Conservation (phyloP, 176 grass and related monocot genomes). For the Elymus sibiricus region DNA sequence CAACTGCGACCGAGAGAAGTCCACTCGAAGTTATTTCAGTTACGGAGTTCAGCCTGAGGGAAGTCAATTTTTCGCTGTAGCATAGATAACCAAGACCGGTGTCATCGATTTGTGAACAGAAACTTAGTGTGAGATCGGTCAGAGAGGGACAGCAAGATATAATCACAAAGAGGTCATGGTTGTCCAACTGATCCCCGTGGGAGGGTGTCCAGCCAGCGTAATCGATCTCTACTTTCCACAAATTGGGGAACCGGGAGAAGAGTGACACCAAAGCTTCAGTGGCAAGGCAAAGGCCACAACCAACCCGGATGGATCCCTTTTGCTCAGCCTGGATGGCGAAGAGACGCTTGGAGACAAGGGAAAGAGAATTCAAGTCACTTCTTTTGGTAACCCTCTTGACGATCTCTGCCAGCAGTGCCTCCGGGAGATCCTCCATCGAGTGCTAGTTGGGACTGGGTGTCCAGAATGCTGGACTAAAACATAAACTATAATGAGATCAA, state of each 20-base stretch:
- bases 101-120: neutral
- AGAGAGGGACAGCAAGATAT: conserved; percentile 11
- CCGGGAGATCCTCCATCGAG: conserved; percentile 9
- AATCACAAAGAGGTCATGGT: conserved; percentile 11
- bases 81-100: conserved; percentile 4
- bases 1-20: neutral
- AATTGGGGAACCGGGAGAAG: conserved; percentile 10
- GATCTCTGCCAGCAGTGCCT: conserved; percentile 1
- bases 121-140: neutral
- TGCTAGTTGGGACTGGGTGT: neutral
- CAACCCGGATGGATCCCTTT: neutral
- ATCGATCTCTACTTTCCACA: conserved; percentile 9
- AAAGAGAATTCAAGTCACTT: conserved; percentile 15
- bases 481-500: neutral
- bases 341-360: conserved; percentile 4
- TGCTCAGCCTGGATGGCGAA: conserved; percentile 1
- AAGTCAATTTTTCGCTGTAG: neutral
- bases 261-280: conserved; percentile 2
- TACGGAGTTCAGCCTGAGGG: neutral
- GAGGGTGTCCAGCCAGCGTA: conserved; percentile 3
- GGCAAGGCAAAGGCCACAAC: neutral
- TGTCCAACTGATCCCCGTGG: neutral
- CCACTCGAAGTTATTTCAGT: neutral
- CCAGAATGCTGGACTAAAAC: neutral
- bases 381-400: conserved; percentile 3